Percentiles rank a stretch among this genome's conserved stretches.
These are phyloP conservation scores for Erysimum cheiri DNA, from an alignment of 441 rosid species.

Conservation along the genomic window DNA sequence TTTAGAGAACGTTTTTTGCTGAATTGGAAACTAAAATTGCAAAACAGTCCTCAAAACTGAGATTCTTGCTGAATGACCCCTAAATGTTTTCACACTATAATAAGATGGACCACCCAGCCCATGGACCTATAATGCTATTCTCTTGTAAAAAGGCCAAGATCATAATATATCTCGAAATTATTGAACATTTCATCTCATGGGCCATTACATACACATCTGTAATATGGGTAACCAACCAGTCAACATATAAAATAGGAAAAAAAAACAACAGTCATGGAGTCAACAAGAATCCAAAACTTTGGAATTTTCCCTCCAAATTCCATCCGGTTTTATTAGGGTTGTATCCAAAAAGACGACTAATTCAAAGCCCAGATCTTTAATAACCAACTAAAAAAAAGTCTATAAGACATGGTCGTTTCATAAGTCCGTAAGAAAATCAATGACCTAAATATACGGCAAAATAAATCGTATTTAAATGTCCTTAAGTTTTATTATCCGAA, in stretches of 20 bases:
- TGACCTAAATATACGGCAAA: background rate
- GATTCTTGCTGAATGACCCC: background rate
- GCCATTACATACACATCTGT: background rate
- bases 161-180: background rate
- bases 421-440: background rate
- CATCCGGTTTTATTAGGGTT: conserved; percentile 12
- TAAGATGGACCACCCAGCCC: conserved; percentile 36
- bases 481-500: background rate
- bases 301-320: conserved; percentile 29
- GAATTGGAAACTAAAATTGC: background rate
- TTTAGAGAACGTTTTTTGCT: too few species aligned
- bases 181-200: background rate
- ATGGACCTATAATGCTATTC: conserved; percentile 12
- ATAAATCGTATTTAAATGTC: background rate
- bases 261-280: background rate
- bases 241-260: background rate
- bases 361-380: conserved; percentile 1
- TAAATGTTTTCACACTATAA: background rate
- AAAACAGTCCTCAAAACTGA: background rate
- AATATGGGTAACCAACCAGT: conserved; percentile 22
- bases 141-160: conserved; percentile 9
- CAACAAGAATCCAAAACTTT: conserved; percentile 17
- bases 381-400: background rate
- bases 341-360: conserved; percentile 1
- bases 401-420: background rate